Conservation (phyloP, 441 rosid genomes). For the Syzygium syzygioides region DNA sequence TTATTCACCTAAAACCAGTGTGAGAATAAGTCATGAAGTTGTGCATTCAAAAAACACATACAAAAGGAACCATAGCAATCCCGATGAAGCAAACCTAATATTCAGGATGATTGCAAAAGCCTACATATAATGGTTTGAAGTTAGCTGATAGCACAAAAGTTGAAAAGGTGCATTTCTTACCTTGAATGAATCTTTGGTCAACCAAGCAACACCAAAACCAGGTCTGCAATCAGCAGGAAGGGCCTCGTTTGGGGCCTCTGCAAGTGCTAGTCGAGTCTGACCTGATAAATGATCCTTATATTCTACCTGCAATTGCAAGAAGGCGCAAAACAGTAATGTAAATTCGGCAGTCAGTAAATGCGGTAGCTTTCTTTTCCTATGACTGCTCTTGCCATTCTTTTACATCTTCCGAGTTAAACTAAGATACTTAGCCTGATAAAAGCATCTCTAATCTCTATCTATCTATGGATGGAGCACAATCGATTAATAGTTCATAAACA, state of each 20-base stretch:
- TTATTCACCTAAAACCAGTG: conserved; percentile 56
- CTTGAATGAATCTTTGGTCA: conserved; percentile 77
- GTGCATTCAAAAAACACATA: background rate
- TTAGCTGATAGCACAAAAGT: background rate
- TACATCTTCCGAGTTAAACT: background rate
- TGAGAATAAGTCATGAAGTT: background rate
- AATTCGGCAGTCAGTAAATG: background rate
- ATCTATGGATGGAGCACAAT: background rate
- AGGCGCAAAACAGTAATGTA: background rate
- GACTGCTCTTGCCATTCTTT: background rate
- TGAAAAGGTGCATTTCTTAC: conserved; percentile 17
- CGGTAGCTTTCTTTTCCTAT: background rate
- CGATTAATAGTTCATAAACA: background rate
- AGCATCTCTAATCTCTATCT: background rate
- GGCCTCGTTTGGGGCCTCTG: conserved; percentile 88
- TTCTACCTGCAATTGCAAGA: conserved; percentile 49
- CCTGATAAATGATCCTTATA: conserved; percentile 65
- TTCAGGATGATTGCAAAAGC: background rate
- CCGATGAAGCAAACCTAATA: background rate
- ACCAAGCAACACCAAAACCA: conserved; percentile 64
- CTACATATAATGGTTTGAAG: background rate
- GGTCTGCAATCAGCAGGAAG: conserved; percentile 88
- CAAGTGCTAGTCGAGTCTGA: conserved; percentile 46
- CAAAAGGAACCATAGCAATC: background rate
- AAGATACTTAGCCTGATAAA: background rate